Evolutionary conservation across 176 grass and related monocot genomes (phyloP), one percentile per base, ranked within the genome.

Genomic region (Eragrostis curvula): DNA sequence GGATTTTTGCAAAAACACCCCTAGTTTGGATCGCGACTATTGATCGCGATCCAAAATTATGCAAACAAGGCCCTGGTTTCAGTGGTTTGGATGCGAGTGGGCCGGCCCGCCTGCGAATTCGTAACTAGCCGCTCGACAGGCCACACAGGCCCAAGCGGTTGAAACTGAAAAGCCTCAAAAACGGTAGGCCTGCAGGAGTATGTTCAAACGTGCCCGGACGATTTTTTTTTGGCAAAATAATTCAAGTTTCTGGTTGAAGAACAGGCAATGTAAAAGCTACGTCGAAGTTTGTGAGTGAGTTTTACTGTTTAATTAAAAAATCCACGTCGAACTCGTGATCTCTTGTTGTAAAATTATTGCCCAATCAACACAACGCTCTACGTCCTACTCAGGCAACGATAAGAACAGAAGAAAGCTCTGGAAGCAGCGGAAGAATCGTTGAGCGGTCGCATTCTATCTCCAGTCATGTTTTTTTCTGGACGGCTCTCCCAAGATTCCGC

Each of bases 401-500:
- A 18, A 9, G 73, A 76, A 59, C 55, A 23, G 25, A 6, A 10
- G 44, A 57, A 77, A 42, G 42, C 4, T 77, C 41, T 77, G 16
- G 74, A 78, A 0, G 25, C 24, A 24, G 32, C 32, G 32, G 4
- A 47, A 24, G 46, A 36, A 81, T 63, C 7, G 52, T 32, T 48
- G 45, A 64, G 69, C 68, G 2, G 44, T 83, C 69, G 69, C 44
- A 64, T 27, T 73, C 69, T 17, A 40, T 63, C 68, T 24, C 2
- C 28, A 18, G 25, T 68, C 78, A 42, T 58, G 18, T 48, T 21
- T 12, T 51, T 62, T 49, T 30, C 80, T 1, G 68, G 39, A 12
- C 41, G 27, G 55, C 17, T 10, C 67, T 11, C 39, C 47, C 12
- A 16, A 21, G 25, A 44, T 56, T 27, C 39, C 21, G 18, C 6